Evolutionary conservation across 441 rosid genomes (phyloP).

Genomic region (Viola pubescens): DNA sequence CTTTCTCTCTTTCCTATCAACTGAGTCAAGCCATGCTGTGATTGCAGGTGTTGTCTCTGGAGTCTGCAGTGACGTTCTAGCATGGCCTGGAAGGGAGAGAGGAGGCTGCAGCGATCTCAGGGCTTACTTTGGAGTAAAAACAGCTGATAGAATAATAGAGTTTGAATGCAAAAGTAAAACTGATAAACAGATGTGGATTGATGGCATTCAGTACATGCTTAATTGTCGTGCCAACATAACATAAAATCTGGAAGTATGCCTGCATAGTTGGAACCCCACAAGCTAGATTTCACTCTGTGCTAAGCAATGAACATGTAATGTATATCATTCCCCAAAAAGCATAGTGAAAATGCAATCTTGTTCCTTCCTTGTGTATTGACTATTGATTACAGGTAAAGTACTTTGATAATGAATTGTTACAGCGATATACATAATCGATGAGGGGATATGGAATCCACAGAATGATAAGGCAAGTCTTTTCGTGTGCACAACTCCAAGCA

Average conservation of each 20-base stretch:
- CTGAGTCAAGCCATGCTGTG: constrained; percentile 10
- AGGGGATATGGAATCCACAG: background rate
- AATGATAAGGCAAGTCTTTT: background rate
- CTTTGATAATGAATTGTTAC: constrained; percentile 2
- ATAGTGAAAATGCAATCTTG: too few relatives aligned
- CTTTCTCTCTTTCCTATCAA: constrained; percentile 1
- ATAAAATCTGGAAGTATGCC: constrained; percentile 18
- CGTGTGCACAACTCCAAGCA: background rate
- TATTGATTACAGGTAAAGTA: constrained; percentile 3
- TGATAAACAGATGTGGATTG: constrained; percentile 74
- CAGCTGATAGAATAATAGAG: constrained; percentile 66
- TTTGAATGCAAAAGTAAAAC: constrained; percentile 63
- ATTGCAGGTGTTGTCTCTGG: constrained; percentile 56
- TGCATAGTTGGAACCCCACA: background rate
- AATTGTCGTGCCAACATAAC: constrained; percentile 32
- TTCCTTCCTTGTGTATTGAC: background rate
- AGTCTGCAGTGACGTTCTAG: constrained; percentile 48
- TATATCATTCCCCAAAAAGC: background rate
- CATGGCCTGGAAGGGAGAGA: constrained; percentile 56
- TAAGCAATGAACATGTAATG: constrained; percentile 10
- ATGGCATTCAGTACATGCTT: constrained; percentile 67
- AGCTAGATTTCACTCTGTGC: constrained; percentile 11
- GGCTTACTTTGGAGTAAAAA: constrained; percentile 76
- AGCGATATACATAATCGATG: constrained; percentile 1
- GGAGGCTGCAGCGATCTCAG: constrained; percentile 35